Conservation (phyloP, 2,329 filamentous ascomycete genomes). For the Talaromyces marneffei region DNA sequence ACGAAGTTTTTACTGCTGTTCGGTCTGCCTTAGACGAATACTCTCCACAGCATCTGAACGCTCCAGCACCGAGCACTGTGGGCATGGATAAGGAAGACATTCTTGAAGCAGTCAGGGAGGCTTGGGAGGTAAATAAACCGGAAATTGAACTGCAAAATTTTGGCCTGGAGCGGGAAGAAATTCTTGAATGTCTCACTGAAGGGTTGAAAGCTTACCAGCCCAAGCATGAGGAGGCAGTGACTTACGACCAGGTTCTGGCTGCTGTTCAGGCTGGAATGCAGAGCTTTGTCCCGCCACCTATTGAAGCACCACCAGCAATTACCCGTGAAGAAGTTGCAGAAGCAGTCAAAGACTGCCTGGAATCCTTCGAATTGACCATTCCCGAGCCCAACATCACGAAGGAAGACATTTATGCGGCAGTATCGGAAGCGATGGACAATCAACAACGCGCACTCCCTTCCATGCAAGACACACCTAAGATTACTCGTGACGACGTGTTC, state of each 20-base stretch:
- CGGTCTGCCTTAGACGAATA: constrained; percentile 62
- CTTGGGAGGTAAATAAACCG: constrained; percentile 90
- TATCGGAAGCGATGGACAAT: constrained; percentile 16
- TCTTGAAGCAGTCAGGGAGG: constrained; percentile 77
- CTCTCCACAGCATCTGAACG: constrained; percentile 53
- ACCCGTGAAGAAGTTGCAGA: constrained; percentile 13
- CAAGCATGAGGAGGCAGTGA: constrained; percentile 53
- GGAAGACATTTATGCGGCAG: constrained; percentile 16
- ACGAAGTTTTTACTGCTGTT: constrained; percentile 80
- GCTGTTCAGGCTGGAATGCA: constrained; percentile 82
- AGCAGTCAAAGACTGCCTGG: constrained; percentile 71
- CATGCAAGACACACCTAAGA: neutral
- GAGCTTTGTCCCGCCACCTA: constrained; percentile 67
- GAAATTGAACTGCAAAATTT: constrained; percentile 88
- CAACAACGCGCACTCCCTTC: constrained; percentile 6
- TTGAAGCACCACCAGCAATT: constrained; percentile 54
- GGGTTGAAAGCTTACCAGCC: constrained; percentile 69
- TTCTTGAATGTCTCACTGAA: constrained; percentile 78
- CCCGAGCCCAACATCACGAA: constrained; percentile 17
- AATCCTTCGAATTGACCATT: constrained; percentile 62
- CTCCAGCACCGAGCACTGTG: constrained; percentile 40
- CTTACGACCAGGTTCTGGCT: constrained; percentile 75
- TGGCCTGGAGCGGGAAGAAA: constrained; percentile 83
- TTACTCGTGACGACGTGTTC: constrained; percentile 51
- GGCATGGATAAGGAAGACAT: constrained; percentile 71